Evolutionary conservation across 208 protist genomes (phyloP).

Genomic region (Acanthamoeba lenticulata): DNA sequence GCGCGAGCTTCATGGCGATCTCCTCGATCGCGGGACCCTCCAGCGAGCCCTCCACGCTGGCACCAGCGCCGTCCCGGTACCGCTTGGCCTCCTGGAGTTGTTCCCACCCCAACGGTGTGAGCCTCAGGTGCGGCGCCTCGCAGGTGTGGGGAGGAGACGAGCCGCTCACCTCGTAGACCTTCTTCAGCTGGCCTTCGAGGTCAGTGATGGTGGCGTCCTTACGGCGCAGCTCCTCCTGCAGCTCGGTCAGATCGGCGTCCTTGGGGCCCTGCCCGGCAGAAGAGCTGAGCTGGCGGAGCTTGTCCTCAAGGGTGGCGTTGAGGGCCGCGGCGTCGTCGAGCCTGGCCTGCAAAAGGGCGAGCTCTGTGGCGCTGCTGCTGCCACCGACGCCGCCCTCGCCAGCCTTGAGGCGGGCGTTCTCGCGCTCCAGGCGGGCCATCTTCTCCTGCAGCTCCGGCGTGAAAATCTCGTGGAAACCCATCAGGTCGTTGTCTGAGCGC

Average conservation of each 20-base stretch:
- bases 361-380: neutral
- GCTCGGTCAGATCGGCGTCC: neutral
- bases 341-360: neutral
- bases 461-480: conserved; percentile 26
- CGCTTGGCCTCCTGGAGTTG: neutral
- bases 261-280: neutral
- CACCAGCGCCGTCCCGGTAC: neutral
- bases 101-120: too few species aligned
- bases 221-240: neutral
- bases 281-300: neutral
- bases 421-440: conserved; percentile 43
- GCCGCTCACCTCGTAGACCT: neutral
- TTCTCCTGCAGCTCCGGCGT: conserved; percentile 58
- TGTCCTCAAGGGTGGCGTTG: neutral
- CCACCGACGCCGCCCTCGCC: neutral
- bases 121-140: too few species aligned
- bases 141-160: neutral
- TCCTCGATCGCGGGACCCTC: neutral
- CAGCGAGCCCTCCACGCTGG: neutral
- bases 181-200: neutral
- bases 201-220: neutral
- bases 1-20: conserved; percentile 19
- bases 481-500: neutral
- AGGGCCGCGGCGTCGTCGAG: conserved; percentile 31
- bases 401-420: conserved; percentile 20